Evolutionary conservation across 2,329 filamentous ascomycete species (phyloP).

Genomic region (Chaetomiaceae sp.): DNA sequence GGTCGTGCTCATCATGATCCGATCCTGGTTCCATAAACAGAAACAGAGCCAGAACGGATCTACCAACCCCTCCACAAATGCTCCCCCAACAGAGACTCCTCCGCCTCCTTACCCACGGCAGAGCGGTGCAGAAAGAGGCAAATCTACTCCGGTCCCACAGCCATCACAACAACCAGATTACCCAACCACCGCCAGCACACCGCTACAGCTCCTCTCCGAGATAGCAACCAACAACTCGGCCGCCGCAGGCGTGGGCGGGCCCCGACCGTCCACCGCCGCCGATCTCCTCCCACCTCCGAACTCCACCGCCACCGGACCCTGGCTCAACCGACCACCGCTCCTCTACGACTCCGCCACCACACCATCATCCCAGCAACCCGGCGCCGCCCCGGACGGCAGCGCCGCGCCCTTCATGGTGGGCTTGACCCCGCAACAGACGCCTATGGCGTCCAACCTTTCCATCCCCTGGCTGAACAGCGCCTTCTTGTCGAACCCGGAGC

Average conservation of each 20-base stretch:
- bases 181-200: constrained; percentile 42
- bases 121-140: constrained; percentile 23
- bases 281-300: background rate
- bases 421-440: background rate
- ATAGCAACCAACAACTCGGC: constrained; percentile 46
- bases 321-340: constrained; percentile 4
- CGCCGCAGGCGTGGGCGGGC: constrained; percentile 3
- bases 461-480: background rate
- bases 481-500: background rate
- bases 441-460: background rate
- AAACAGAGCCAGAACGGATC: constrained; percentile 29
- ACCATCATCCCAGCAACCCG: background rate
- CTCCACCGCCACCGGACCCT: background rate
- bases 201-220: constrained; percentile 54
- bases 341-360: constrained; percentile 1
- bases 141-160: constrained; percentile 16
- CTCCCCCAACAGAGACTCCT: background rate
- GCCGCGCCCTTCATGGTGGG: background rate
- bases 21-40: constrained; percentile 62
- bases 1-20: constrained; percentile 65
- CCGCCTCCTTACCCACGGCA: constrained; percentile 10
- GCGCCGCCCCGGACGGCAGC: background rate
- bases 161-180: constrained; percentile 30
- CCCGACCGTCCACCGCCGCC: background rate
- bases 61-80: background rate